These are phyloP conservation scores for Aspergillus oerlinghausenensis DNA, from an alignment of 2,329 filamentous ascomycete genomes.

Conservation along the genomic window DNA sequence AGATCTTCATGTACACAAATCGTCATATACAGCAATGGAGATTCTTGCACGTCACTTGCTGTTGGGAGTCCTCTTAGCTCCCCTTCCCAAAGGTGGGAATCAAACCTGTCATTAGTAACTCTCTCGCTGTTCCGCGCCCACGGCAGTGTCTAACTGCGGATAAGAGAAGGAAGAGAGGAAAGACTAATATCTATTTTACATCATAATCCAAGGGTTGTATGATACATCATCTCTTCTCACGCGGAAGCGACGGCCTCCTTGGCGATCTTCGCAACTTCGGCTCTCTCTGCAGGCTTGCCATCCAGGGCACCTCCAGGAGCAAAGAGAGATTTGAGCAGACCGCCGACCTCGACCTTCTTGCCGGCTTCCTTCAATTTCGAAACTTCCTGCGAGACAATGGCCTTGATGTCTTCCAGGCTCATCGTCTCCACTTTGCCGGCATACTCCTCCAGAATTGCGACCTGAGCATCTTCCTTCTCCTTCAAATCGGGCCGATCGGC, in stretches of 20 bases:
- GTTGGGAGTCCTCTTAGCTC: constrained; percentile 1
- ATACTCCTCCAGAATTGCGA: constrained; percentile 43
- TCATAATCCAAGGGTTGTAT: constrained; percentile 19
- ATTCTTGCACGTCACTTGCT: constrained; percentile 1
- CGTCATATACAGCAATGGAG: background rate
- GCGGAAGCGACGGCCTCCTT: constrained; percentile 30
- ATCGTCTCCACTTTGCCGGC: constrained; percentile 40
- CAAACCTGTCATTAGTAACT: background rate
- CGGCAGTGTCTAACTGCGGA: background rate
- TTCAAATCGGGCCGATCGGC: constrained; percentile 42
- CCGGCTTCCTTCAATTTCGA: constrained; percentile 31
- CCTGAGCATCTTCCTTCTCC: constrained; percentile 42
- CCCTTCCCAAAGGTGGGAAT: background rate
- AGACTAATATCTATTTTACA: constrained; percentile 4
- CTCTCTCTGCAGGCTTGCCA: constrained; percentile 41
- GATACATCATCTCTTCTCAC: constrained; percentile 13
- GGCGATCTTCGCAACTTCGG: constrained; percentile 38
- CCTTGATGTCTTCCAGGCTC: constrained; percentile 36
- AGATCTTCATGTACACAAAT: background rate
- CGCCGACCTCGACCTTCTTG: constrained; percentile 34
- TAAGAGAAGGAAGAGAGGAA: background rate
- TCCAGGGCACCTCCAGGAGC: constrained; percentile 38
- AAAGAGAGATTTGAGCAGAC: constrained; percentile 41
- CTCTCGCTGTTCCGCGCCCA: background rate
- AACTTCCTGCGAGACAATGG: constrained; percentile 33